Conservation (phyloP, 129 eudicot species). For the Helianthus tuberosus region DNA sequence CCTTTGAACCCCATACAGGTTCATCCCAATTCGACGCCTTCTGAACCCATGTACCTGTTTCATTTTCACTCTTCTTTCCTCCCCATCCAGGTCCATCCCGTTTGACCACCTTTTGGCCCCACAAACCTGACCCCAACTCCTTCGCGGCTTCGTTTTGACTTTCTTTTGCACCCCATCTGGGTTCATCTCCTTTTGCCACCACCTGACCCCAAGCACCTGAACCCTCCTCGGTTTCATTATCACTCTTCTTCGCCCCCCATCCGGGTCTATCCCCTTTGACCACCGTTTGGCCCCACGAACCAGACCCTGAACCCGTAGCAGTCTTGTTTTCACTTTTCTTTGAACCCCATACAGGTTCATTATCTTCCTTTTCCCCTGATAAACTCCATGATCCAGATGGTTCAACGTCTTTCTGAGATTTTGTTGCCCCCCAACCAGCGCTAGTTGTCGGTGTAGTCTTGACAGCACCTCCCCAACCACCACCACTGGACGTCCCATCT, state of each 20-base stretch:
- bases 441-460: no score
- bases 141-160: no score
- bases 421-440: slow-evolving; percentile 33
- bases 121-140: no score
- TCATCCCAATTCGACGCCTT: neutral
- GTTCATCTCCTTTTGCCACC: neutral
- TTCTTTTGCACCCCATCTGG: slow-evolving; percentile 8
- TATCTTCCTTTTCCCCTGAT: slow-evolving; percentile 22
- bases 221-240: neutral
- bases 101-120: no score
- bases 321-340: slow-evolving; percentile 9
- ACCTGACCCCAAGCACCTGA: no score
- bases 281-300: slow-evolving; percentile 31
- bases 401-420: slow-evolving; percentile 12
- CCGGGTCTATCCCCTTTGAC: slow-evolving; percentile 15
- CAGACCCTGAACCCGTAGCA: slow-evolving; percentile 7
- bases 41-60: no score
- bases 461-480: slow-evolving; percentile 40
- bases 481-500: slow-evolving; percentile 23
- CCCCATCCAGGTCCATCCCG: no score
- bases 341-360: slow-evolving; percentile 18
- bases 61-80: no score
- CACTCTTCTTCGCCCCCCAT: slow-evolving; percentile 27
- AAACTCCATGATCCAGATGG: slow-evolving; percentile 17
- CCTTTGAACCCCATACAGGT: neutral